Evolutionary conservation across 2,329 filamentous ascomycete species (phyloP).

Genomic region (Calonectria pauciramosa): DNA sequence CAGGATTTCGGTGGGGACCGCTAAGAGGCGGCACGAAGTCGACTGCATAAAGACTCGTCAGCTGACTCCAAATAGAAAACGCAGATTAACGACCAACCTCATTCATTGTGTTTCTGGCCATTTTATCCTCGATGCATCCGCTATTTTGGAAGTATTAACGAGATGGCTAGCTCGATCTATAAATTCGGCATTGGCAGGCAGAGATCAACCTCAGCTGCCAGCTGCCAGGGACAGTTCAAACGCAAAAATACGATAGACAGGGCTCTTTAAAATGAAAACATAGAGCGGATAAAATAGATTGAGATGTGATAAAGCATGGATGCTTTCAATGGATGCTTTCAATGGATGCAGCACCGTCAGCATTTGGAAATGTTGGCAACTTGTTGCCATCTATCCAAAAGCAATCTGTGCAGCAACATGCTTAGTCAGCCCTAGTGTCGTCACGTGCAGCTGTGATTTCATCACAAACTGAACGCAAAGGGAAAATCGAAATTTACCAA

Average conservation of each 20-base stretch:
- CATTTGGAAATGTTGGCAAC: neutral
- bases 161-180: neutral
- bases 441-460: neutral
- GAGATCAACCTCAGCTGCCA: rapidly evolving
- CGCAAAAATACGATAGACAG: neutral
- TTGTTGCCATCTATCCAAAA: no score
- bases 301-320: no score
- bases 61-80: neutral
- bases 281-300: no score
- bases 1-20: neutral
- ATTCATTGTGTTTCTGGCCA: rapidly evolving
- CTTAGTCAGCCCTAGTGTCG: neutral
- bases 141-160: neutral
- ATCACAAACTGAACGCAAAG: neutral
- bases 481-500: neutral
- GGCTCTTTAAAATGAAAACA: neutral
- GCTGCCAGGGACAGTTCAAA: neutral
- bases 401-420: no score
- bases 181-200: neutral
- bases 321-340: no score
- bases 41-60: neutral
- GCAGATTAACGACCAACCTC: neutral
- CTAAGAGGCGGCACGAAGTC: neutral
- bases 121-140: neutral
- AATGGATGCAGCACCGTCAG: no score